Base-by-base conservation (phyloP, 2,329 filamentous ascomycete genomes). In the Diaporthe sp. region DNA sequence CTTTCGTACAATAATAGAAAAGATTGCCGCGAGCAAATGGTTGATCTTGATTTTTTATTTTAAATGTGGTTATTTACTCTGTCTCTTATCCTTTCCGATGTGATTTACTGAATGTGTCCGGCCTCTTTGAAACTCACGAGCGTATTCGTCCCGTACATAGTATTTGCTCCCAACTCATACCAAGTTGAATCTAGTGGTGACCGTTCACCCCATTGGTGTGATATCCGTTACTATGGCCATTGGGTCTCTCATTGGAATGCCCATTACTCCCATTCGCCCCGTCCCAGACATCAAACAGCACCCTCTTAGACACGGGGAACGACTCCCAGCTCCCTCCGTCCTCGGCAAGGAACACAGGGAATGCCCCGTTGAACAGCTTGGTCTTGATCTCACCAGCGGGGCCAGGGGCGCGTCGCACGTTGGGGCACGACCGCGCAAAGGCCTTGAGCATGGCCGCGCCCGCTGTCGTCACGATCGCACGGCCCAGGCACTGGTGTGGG, bases 401-500 rank as follows among this genome's bases (percentile, higher is more conserved):
- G 7, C 58, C 58, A 25, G 38, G 25, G 25, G 58, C 35, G 17
- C 58, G 58, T 1, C 58, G 58, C 17, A 64, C 58, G 58, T 64
- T 64, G 15, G 58, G 58, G 17, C 58, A 64, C 38, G 58, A 64
- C 38, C 58, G 38, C 38, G 58, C 58, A 7, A 64, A 64, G 25
- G 38, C 58, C n/a, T 28, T 64, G n/a, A 64, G 25, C 58, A 64
- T 64, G 15, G 58, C 58, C 3, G 38, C 58, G 38, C 38, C 58
- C 8, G 58, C 58, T 2, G 58, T 42, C 15, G 38, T 64, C 38
- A 38, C n/a, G 25, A 45, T 64, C 10, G 58, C 58, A 17, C 38
- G 58, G 15, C 58, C 58, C 38, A 64, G 38, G 38, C 58, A 64
- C 38, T 64, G 38, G 58, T 64, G 58, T 25, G 38, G 38, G 38